Evolutionary conservation across 2,329 filamentous ascomycete genomes (phyloP).

Genomic region (Teratosphaeria gauchensis): DNA sequence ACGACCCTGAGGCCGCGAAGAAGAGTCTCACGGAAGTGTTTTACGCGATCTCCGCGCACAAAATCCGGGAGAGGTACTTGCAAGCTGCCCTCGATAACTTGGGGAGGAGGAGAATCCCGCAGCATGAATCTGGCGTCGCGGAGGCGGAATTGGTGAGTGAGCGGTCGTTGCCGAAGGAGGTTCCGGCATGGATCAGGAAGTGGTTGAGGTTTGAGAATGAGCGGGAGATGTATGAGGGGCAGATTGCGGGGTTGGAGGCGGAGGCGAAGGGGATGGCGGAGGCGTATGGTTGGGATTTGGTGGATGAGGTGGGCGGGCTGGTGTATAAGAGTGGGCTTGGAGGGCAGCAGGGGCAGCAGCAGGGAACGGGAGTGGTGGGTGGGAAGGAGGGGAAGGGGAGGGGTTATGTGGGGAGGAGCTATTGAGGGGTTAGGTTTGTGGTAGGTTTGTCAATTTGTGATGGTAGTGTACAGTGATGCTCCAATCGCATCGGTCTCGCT

Average conservation of each 20-base stretch:
- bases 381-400: background rate
- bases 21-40: conserved; percentile 15
- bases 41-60: conserved; percentile 9
- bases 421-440: background rate
- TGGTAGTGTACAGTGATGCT: background rate
- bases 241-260: conserved; percentile 12
- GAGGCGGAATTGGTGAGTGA: background rate
- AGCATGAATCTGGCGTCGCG: background rate
- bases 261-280: conserved; percentile 22
- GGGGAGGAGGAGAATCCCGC: background rate
- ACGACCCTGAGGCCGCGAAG: conserved; percentile 12
- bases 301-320: conserved; percentile 13
- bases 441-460: background rate
- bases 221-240: conserved; percentile 16
- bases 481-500: background rate
- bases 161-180: background rate
- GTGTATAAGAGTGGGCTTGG: conserved; percentile 13
- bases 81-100: background rate
- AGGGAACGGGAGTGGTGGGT: background rate
- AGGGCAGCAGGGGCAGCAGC: background rate
- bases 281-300: conserved; percentile 18
- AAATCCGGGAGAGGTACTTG: background rate
- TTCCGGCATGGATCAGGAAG: conserved; percentile 2
- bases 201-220: conserved; percentile 17
- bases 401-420: background rate